A percentile compares a stretch with the other conserved stretches of the same genome.
phyloP scores from a whole-genome alignment of 345 rosid species.

The Dovyalis caffra region DNA sequence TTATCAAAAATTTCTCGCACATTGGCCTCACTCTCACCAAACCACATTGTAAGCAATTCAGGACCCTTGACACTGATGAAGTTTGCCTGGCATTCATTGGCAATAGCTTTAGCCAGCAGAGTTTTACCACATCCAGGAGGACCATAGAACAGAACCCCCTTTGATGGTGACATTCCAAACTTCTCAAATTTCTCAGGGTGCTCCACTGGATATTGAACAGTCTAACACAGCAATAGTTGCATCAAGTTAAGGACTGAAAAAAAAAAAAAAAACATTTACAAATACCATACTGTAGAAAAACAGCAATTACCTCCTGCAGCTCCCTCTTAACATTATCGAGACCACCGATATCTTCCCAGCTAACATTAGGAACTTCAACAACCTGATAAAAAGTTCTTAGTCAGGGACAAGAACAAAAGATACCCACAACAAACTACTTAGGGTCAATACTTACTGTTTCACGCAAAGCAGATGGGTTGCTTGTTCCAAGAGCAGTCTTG shows the following conservation, averaged over 20 bases:
- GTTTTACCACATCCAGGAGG: constrained; percentile 99
- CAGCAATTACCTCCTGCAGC: constrained; percentile 74
- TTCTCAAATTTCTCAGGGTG: constrained; percentile 97
- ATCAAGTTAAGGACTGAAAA: not conserved
- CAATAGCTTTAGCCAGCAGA: constrained; percentile 96
- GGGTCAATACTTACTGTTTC: constrained; percentile 58
- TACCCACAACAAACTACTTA: not conserved
- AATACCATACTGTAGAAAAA: not conserved
- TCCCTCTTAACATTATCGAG: constrained; percentile 93
- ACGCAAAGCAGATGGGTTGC: constrained; percentile 85
- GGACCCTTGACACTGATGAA: constrained; percentile 97
- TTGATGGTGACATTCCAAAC: constrained; percentile 96
- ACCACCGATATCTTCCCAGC: constrained; percentile 94
- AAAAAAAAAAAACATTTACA: not conserved
- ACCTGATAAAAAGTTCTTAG: constrained; percentile 43
- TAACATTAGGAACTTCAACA: constrained; percentile 90
- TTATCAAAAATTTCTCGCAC: constrained; percentile 96
- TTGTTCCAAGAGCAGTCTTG: constrained; percentile 80
- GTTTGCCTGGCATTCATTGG: constrained; percentile 96
- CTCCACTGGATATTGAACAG: constrained; percentile 98
- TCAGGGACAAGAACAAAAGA: not conserved
- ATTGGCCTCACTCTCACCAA: constrained; percentile 95
- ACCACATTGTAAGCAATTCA: constrained; percentile 97
- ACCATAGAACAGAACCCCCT: constrained; percentile 94
- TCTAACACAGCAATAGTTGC: constrained; percentile 35